Evolutionary conservation across 148 eudicot species (phyloP), one percentile per base, ranked within the genome.

Genomic region (Polygonum maritimum): DNA sequence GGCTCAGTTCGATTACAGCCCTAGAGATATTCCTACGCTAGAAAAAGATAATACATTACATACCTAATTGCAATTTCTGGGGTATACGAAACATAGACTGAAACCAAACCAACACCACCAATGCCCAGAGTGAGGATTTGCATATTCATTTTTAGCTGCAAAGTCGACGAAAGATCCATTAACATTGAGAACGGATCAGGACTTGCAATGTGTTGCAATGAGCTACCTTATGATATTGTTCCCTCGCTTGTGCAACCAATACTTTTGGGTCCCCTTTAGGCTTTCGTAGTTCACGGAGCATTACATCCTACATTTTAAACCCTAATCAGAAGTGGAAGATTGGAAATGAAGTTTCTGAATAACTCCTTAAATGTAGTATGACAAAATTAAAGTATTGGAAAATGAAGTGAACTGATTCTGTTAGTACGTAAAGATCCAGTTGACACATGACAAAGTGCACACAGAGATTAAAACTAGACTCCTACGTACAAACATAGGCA

Each of bases 61-160:
- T 84, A 90, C 98, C 98, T 95, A 54, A 81, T 77, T 63, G 99
- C 86, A 82, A 90, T 84, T 84, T 90, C 97, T 7, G 94, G 99
- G 82, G 96, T 57, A 81, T 95, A 95, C 58, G 96, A 90, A 71
- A 90, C 79, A 81, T 86, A 95, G 52, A 96, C 87, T 13, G 99
- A 95, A 79, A 95, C 79, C 39, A 95, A 57, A 78, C 97, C 97
- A 79, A 89, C 18, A 19, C 96, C 87, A 74, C 99, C 99, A 47
- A 95, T 89, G 40, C 91, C 94, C 76, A 90, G 75, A 47, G 99
- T 95, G 62, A 86, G 85, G 26, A 82, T 13, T 81, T 90, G 97
- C 88, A 95, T 58, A 78, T 83, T 90, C 58, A 78, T 86, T 83
- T 92, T 92, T 83, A 95, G 84, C 99, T 95, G 91, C 79, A 87